Conservation (phyloP, 345 rosid species). For the Murraya paniculata region DNA sequence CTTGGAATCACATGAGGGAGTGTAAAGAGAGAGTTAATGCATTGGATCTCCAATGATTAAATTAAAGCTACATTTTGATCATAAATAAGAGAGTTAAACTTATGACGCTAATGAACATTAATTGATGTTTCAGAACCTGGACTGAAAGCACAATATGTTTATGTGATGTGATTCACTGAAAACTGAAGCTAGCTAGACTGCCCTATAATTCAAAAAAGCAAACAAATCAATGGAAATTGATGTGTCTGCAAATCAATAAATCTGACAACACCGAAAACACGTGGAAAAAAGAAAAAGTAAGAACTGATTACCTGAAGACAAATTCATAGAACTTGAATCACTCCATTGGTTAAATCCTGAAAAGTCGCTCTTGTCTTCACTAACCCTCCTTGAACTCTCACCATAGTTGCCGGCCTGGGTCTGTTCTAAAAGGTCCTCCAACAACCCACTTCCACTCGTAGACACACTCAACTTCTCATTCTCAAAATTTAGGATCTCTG, state of each 20-base stretch:
- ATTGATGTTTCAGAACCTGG: neutral
- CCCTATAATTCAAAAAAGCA: neutral
- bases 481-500: conserved; percentile 11
- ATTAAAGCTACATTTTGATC: neutral
- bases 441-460: conserved; percentile 28
- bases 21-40: neutral
- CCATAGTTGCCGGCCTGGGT: conserved; percentile 31
- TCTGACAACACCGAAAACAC: neutral
- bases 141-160: neutral
- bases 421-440: conserved; percentile 61
- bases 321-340: conserved; percentile 19
- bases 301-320: conserved; percentile 35
- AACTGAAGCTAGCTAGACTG: neutral
- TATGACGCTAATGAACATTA: neutral
- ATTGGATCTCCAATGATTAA: neutral
- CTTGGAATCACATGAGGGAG: too few species aligned
- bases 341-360: conserved; percentile 19
- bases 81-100: neutral
- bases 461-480: conserved; percentile 21
- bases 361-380: conserved; percentile 20
- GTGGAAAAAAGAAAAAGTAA: neutral
- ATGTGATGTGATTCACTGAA: neutral
- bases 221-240: neutral
- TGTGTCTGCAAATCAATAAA: neutral
- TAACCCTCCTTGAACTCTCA: conserved; percentile 25